Conservation (phyloP, 345 rosid species). For the Erodium maritimum region DNA sequence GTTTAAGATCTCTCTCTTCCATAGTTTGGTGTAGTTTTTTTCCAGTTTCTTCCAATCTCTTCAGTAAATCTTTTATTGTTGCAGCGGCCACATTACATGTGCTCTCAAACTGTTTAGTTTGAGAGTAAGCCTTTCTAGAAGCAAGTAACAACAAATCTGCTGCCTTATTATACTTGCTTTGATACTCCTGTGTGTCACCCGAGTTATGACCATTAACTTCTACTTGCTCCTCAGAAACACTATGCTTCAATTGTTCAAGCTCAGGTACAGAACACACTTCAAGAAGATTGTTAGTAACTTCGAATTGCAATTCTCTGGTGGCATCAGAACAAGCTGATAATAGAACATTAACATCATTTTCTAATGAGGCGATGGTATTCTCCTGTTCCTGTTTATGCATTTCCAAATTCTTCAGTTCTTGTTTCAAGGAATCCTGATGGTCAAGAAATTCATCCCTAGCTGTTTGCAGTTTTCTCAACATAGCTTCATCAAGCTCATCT, state of each 20-base stretch:
- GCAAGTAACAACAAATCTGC: conserved; percentile 40
- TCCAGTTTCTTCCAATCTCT: conserved; percentile 28
- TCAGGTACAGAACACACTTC: conserved; percentile 30
- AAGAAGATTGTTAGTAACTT: conserved; percentile 36
- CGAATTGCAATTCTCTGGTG: conserved; percentile 40
- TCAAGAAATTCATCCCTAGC: conserved; percentile 32
- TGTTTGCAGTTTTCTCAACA: conserved; percentile 36
- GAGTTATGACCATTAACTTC: conserved; percentile 24
- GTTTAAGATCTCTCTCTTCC: conserved; percentile 40
- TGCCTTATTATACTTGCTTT: conserved; percentile 22
- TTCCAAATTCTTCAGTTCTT: conserved; percentile 33
- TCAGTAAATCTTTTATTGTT: conserved; percentile 46
- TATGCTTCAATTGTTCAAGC: conserved; percentile 24
- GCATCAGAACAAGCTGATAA: conserved; percentile 53
- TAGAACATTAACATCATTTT: conserved; percentile 34
- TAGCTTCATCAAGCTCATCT: conserved; percentile 33
- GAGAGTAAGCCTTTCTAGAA: conserved; percentile 24
- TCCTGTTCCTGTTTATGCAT: conserved; percentile 38
- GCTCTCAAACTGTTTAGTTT: conserved; percentile 37
- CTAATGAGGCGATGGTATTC: conserved; percentile 27
- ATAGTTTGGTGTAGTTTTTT: conserved; percentile 24
- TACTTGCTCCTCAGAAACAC: conserved; percentile 16
- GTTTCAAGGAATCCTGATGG: conserved; percentile 42
- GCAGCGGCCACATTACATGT: conserved; percentile 37
- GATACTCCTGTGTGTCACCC: conserved; percentile 2